Conservation (phyloP, 805 yeast genomes). For the Candida khao-thaluensis region DNA sequence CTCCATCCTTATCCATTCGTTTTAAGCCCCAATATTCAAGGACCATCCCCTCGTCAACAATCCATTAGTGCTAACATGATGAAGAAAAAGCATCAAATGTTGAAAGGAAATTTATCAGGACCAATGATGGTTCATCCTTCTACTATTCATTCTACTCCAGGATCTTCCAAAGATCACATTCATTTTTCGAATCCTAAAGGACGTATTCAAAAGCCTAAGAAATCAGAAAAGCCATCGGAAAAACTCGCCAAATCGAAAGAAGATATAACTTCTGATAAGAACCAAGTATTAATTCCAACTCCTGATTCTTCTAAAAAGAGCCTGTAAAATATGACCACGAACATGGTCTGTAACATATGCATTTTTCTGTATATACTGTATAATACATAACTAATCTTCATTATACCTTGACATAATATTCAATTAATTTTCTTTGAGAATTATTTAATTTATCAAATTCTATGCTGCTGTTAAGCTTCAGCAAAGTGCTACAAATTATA, state of each 20-base stretch:
- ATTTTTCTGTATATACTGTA: too few species aligned
- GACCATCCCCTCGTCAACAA: constrained; percentile 29
- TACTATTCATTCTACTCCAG: constrained; percentile 3
- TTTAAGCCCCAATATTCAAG: constrained; percentile 7
- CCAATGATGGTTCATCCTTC: background rate
- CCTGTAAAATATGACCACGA: constrained; percentile 6
- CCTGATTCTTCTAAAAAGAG: constrained; percentile 6
- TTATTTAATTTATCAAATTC: constrained; percentile 38
- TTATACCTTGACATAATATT: constrained; percentile 38
- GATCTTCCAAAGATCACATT: constrained; percentile 15
- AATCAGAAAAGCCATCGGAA: background rate
- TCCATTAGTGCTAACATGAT: constrained; percentile 33
- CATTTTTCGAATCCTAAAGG: constrained; percentile 14
- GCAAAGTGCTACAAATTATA: constrained; percentile 37
- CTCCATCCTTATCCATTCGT: constrained; percentile 10
- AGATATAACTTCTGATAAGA: constrained; percentile 1
- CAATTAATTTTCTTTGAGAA: constrained; percentile 48
- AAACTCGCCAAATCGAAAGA: background rate
- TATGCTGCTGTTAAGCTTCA: constrained; percentile 22
- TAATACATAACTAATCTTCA: too few species aligned
- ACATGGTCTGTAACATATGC: too few species aligned
- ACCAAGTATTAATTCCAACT: background rate
- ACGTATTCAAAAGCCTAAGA: constrained; percentile 12
- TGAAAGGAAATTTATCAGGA: constrained; percentile 9
- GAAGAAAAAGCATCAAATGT: constrained; percentile 30